A percentile compares a stretch with the other conserved stretches of the same genome.
Evolutionary conservation across 2,329 filamentous ascomycete genomes (phyloP).

Genomic region (Trichophyton benhamiae): DNA sequence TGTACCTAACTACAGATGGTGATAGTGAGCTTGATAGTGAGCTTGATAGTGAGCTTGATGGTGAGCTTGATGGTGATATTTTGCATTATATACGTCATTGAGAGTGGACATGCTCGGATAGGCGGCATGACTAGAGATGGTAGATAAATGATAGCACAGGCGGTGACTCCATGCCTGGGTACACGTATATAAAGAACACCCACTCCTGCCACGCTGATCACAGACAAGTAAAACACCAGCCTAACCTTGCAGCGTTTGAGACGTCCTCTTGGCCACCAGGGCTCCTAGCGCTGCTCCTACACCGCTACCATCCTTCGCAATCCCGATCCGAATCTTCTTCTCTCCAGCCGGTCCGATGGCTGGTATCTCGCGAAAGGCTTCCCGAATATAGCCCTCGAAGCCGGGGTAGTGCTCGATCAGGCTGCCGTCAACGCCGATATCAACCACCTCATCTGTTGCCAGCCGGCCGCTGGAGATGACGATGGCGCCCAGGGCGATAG

Average conservation of each 20-base stretch:
- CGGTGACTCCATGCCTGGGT: too few relatives aligned
- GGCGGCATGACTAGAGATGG: too few relatives aligned
- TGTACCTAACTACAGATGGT: neutral
- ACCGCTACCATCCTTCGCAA: slow-evolving; percentile 91
- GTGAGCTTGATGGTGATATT: too few relatives aligned
- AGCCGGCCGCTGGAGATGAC: slow-evolving; percentile 70
- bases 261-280: slow-evolving; percentile 59
- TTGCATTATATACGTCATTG: too few relatives aligned
- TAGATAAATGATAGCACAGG: too few relatives aligned
- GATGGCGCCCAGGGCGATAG: slow-evolving; percentile 75
- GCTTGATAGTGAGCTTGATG: too few relatives aligned
- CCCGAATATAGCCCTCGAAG: slow-evolving; percentile 78
- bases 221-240: neutral
- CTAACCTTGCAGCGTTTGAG: neutral
- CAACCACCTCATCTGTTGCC: slow-evolving; percentile 55
- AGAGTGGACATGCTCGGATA: too few relatives aligned
- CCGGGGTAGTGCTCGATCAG: slow-evolving; percentile 91
- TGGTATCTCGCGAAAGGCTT: slow-evolving; percentile 63
- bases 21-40: too few relatives aligned
- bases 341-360: slow-evolving; percentile 68
- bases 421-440: slow-evolving; percentile 89
- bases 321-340: slow-evolving; percentile 79
- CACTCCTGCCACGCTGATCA: neutral
- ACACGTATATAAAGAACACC: too few relatives aligned
- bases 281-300: slow-evolving; percentile 95